Percentiles rank a stretch among this genome's conserved stretches.
Conservation (phyloP, 495 filamentous ascomycete species). For the Penicillium turbatum region DNA sequence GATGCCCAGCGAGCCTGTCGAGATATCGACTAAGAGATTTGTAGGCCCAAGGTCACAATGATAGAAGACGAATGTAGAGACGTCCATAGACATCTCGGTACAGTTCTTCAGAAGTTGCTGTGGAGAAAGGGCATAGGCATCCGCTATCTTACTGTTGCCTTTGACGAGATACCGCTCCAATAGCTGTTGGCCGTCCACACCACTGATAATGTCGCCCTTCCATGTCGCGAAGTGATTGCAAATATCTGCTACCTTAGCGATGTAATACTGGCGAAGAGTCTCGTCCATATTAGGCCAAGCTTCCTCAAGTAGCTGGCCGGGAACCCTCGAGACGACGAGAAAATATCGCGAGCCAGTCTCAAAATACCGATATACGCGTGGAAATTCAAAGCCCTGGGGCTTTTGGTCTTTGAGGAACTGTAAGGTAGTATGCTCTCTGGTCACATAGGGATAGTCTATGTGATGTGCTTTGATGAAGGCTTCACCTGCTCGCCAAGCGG, state of each 20-base stretch:
- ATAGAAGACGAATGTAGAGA: conserved; percentile 30
- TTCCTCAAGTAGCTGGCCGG: conserved; percentile 5
- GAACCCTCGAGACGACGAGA: conserved; percentile 8
- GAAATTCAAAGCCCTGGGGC: conserved; percentile 6
- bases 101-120: conserved; percentile 8
- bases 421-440: conserved; percentile 7
- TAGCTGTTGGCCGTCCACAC: conserved; percentile 8
- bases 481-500: conserved; percentile 12
- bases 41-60: conserved; percentile 33
- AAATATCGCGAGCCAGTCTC: conserved; percentile 7
- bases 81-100: conserved; percentile 26
- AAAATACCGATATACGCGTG: conserved; percentile 1
- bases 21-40: conserved; percentile 28
- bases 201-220: conserved; percentile 6
- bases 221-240: conserved; percentile 4
- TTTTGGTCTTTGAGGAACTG: conserved; percentile 9
- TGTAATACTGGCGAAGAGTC: conserved; percentile 8
- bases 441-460: conserved; percentile 7
- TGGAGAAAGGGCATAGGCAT: conserved; percentile 6
- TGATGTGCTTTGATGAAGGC: conserved; percentile 2
- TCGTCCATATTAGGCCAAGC: conserved; percentile 14
- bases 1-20: conserved; percentile 25
- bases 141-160: not conserved
- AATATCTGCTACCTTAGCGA: conserved; percentile 6
- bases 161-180: conserved; percentile 7